These are phyloP conservation scores for Bruguiera hainesii DNA, from an alignment of 441 rosid genomes.

Conservation along the genomic window DNA sequence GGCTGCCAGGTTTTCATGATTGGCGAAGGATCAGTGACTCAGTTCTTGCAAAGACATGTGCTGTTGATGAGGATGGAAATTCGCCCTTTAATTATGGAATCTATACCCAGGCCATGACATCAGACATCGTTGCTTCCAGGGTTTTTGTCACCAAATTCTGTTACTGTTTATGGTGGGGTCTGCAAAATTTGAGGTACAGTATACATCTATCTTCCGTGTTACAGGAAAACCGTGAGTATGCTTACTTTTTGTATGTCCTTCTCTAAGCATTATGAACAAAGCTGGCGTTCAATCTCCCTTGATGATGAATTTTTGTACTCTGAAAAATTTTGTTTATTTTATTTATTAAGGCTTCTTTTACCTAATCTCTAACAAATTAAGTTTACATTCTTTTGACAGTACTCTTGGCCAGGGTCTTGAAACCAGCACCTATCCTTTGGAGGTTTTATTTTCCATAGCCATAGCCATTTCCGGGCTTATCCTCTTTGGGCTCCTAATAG, in stretches of 20 bases:
- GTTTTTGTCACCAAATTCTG: constrained; percentile 58
- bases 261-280: too few relatives aligned
- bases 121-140: constrained; percentile 53
- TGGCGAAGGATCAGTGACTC: constrained; percentile 49
- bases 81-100: constrained; percentile 64
- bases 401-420: constrained; percentile 89
- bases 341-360: background rate
- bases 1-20: constrained; percentile 31
- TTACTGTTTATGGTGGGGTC: constrained; percentile 94
- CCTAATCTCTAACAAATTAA: constrained; percentile 9
- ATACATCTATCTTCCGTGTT: background rate
- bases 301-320: too few relatives aligned
- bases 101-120: constrained; percentile 64
- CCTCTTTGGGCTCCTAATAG: constrained; percentile 80
- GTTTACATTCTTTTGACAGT: constrained; percentile 28
- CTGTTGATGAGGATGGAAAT: constrained; percentile 26
- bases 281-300: too few relatives aligned
- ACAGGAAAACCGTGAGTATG: background rate
- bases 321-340: background rate
- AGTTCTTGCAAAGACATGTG: constrained; percentile 39
- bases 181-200: constrained; percentile 78
- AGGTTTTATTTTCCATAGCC: constrained; percentile 75
- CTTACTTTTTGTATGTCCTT: background rate
- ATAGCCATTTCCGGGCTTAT: constrained; percentile 80
- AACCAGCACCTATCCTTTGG: constrained; percentile 73